Evolutionary conservation across 768 basidiomycete species (phyloP), one percentile per base, ranked within the genome.

Genomic region (Cantharellus anzutake): DNA sequence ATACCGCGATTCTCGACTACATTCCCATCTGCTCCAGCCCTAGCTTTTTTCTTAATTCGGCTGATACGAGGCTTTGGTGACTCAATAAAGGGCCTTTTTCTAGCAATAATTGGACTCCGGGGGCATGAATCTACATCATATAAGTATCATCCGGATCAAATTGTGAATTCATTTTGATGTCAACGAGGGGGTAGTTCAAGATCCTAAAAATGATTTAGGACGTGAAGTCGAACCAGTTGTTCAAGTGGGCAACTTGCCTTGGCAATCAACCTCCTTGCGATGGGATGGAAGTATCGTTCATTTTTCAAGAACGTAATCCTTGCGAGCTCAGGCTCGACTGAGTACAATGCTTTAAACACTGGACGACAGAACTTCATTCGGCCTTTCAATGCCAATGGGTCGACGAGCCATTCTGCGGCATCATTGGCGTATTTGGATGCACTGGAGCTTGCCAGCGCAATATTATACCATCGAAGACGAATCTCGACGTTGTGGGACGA

Each of bases 351-450:
- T 41, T 78, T 70, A 66, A 88, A 80, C 3, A 79, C 70, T 0
- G 84, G 82, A 53, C 86, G 70, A 69, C 86, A 88, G 72, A 87
- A 87, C 67, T 89, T 88, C 86, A 88, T 88, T 41, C 86, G 74
- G 5, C 86, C 86, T 65, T 85, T 83, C 60, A 89, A 71, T 35
- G 78, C 70, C 63, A 81, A 70, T 16, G 64, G 71, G 2, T 82
- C 86, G 11, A 80, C 76, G 29, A 87, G 78, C 86, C 86, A 88
- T 37, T 76, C 73, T 0, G 74, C 77, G 0, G 82, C 85, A 29
- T 76, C 72, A 0, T 61, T 60, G 4, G 79, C 80, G 63, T 78
- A 79, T n/a, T 67, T 66, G 42, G 70, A 68, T 2, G 83, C 81
- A 0, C 74, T 74, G n/a, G 67, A 60, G 0, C 78, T 75, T 0